Conservation (phyloP, 257 asterid species). For the Nicotiana obtusifolia region DNA sequence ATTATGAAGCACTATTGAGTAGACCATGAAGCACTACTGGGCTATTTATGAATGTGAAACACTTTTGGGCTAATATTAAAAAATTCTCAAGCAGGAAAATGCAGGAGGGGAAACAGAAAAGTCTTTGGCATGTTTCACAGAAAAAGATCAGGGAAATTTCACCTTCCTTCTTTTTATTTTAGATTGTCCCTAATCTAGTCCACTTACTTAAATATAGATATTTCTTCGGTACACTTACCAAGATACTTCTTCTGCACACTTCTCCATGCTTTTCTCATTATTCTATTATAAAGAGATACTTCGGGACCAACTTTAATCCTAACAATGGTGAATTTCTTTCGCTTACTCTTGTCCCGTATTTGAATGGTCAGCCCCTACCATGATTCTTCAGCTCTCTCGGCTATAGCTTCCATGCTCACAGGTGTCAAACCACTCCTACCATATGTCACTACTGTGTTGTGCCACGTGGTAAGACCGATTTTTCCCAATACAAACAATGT, state of each 20-base stretch:
- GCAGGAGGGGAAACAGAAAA: neutral
- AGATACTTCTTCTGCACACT: neutral
- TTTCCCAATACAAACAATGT: too few species aligned
- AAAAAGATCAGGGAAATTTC: neutral
- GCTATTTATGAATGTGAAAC: neutral
- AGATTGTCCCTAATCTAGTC: neutral
- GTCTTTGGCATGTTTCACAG: neutral
- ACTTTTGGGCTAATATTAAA: neutral
- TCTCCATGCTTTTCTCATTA: neutral
- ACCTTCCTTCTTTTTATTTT: neutral
- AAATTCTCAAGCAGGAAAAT: neutral
- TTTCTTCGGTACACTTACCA: neutral
- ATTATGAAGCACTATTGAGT: neutral
- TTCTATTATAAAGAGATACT: neutral
- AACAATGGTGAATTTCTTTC: neutral
- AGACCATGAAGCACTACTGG: slow-evolving; percentile 2
- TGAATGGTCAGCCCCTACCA: too few species aligned
- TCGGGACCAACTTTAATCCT: neutral
- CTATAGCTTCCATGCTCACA: too few species aligned
- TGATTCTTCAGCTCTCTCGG: too few species aligned
- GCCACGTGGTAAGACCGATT: too few species aligned
- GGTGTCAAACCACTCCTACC: too few species aligned
- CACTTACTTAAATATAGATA: neutral
- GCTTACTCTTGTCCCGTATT: too few species aligned
- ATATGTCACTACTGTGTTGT: too few species aligned